Percentiles rank a stretch among this genome's conserved stretches.
Evolutionary conservation across 2,329 filamentous ascomycete genomes (phyloP).

Genomic region (Colletotrichum scovillei): DNA sequence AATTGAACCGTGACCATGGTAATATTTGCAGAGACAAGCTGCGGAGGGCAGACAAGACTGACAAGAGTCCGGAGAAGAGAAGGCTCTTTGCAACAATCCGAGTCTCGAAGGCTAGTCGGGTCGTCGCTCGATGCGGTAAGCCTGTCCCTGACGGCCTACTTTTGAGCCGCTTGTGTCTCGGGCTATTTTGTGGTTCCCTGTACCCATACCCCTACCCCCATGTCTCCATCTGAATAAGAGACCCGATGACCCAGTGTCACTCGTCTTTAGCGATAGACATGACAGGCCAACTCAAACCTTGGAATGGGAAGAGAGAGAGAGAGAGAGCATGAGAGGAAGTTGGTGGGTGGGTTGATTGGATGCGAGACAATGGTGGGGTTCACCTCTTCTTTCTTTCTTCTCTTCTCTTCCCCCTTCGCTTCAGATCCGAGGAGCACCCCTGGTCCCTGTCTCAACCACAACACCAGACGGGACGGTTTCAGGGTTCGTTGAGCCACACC

Average conservation of each 20-base stretch:
- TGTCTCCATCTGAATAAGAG: constrained; percentile 20
- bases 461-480: constrained; percentile 9
- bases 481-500: constrained; percentile 5
- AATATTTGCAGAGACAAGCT: background rate
- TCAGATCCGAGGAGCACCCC: constrained; percentile 26
- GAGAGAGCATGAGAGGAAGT: background rate
- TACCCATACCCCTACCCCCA: background rate
- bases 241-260: background rate
- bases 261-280: background rate
- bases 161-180: constrained; percentile 20
- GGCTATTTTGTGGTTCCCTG: background rate
- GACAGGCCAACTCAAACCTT: background rate
- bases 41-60: no score
- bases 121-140: constrained; percentile 11
- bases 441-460: background rate
- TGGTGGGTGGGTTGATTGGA: background rate
- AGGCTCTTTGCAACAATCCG: constrained; percentile 21
- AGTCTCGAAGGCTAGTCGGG: constrained; percentile 29
- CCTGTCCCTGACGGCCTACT: constrained; percentile 22
- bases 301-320: background rate
- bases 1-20: background rate
- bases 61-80: background rate
- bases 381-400: background rate
- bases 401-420: background rate
- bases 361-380: constrained; percentile 21